Conservation (phyloP, 352 stramenopile genomes). For the Phytophthora vignae region DNA sequence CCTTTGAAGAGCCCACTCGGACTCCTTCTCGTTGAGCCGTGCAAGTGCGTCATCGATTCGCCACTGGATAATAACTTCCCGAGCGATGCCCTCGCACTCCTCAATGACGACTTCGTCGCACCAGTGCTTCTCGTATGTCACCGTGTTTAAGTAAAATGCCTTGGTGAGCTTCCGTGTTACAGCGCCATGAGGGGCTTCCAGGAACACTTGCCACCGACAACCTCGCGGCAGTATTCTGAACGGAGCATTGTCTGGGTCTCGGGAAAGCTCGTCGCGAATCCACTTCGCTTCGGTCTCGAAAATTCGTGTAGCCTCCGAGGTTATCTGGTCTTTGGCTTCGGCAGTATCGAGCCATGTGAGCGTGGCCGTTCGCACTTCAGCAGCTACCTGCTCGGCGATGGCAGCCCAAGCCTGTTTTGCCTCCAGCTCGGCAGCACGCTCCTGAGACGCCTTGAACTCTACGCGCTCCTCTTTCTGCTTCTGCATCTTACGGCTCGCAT, state of each 20-base stretch:
- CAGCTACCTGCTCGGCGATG: conserved; percentile 51
- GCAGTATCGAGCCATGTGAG: conserved; percentile 56
- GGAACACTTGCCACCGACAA: conserved; percentile 66
- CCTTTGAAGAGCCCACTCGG: conserved; percentile 45
- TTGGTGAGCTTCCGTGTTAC: conserved; percentile 56
- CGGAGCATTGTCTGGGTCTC: conserved; percentile 43
- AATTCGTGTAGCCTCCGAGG: conserved; percentile 51
- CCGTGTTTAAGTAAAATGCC: conserved; percentile 67
- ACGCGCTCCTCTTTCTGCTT: conserved; percentile 64
- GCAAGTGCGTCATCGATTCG: conserved; percentile 54
- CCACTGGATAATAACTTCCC: conserved; percentile 64
- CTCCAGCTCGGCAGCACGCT: conserved; percentile 42
- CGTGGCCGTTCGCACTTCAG: conserved; percentile 55
- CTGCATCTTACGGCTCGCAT: conserved; percentile 55
- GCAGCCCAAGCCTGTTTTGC: conserved; percentile 52
- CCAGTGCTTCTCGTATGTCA: conserved; percentile 73
- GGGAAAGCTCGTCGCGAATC: conserved; percentile 52
- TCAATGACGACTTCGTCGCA: conserved; percentile 77
- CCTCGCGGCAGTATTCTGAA: conserved; percentile 32
- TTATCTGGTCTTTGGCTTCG: conserved; percentile 30
- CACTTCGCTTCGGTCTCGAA: conserved; percentile 63
- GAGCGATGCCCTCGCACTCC: conserved; percentile 65
- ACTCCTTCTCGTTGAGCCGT: conserved; percentile 41
- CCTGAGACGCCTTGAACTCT: conserved; percentile 45
- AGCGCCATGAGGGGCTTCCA: conserved; percentile 62